These are phyloP conservation scores for Dictyostelium brefeldianum DNA, from an alignment of 78 protist genomes.

Conservation along the genomic window DNA sequence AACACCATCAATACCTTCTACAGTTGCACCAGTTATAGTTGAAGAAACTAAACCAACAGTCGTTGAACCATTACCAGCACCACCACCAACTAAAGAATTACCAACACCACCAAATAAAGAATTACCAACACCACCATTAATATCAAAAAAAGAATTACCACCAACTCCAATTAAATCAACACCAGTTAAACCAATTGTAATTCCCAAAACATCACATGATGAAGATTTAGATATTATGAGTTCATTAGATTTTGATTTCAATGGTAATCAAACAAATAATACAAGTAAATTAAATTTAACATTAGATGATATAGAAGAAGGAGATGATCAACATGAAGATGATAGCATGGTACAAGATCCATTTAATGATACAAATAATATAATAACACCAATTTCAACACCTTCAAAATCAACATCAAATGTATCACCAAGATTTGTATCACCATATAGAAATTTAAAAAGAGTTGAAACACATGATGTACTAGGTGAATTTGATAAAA, in stretches of 20 bases:
- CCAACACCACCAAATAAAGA: neutral
- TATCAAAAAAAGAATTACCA: neutral
- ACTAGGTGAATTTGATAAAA: slow-evolving; percentile 55
- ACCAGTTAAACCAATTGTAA: slow-evolving; percentile 8
- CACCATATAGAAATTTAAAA: slow-evolving; percentile 41
- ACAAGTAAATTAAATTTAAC: too few species aligned
- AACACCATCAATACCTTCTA: neutral
- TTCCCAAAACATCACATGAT: neutral
- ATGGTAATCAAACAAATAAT: neutral
- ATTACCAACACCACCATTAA: too few species aligned
- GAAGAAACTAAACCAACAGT: slow-evolving; percentile 14
- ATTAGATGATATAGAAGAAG: neutral
- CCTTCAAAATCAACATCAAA: slow-evolving; percentile 24
- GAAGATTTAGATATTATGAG: neutral
- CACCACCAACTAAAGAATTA: neutral
- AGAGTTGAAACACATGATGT: slow-evolving; percentile 55
- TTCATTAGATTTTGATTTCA: neutral
- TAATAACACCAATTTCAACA: slow-evolving; percentile 29
- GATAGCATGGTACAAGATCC: neutral
- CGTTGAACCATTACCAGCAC: neutral
- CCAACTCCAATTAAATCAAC: neutral
- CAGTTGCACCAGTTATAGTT: slow-evolving; percentile 3
- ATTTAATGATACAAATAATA: neutral
- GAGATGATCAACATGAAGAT: neutral
- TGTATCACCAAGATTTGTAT: slow-evolving; percentile 35